Conservation (phyloP, 1,139 yeast species). For the Suhomyces yuchorum region DNA sequence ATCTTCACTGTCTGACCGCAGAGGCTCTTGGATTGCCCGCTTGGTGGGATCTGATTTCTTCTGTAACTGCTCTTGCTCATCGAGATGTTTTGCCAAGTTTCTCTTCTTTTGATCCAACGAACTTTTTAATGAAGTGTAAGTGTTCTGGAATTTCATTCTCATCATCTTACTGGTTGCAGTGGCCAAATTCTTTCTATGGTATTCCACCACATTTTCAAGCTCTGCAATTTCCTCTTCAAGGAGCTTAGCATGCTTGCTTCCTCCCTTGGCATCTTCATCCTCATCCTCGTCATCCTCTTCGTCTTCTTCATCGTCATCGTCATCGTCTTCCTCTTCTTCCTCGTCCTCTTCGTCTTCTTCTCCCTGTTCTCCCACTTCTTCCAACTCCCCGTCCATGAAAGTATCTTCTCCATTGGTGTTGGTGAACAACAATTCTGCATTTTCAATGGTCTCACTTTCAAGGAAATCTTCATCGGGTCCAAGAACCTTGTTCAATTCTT, state of each 20-base stretch:
- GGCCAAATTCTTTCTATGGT: constrained; percentile 71
- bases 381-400: constrained; percentile 14
- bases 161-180: constrained; percentile 86
- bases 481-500: constrained; percentile 45
- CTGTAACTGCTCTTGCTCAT: constrained; percentile 27
- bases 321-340: constrained; percentile 29
- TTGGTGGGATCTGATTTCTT: constrained; percentile 21
- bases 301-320: constrained; percentile 32
- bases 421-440: constrained; percentile 13
- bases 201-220: constrained; percentile 74
- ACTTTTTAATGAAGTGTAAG: constrained; percentile 73
- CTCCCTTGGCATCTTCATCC: constrained; percentile 34
- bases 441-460: constrained; percentile 7
- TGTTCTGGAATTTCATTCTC: constrained; percentile 83
- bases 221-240: constrained; percentile 85
- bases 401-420: constrained; percentile 16
- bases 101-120: constrained; percentile 82
- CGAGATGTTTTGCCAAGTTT: constrained; percentile 52
- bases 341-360: constrained; percentile 22
- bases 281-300: constrained; percentile 33
- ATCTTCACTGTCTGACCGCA: constrained; percentile 19
- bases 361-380: constrained; percentile 21
- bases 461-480: constrained; percentile 21
- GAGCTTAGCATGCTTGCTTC: constrained; percentile 71
- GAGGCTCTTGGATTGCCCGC: constrained; percentile 17